Evolutionary conservation across 2,329 filamentous ascomycete genomes (phyloP), one percentile per base, ranked within the genome.

Genomic region (Monilinia laxa): DNA sequence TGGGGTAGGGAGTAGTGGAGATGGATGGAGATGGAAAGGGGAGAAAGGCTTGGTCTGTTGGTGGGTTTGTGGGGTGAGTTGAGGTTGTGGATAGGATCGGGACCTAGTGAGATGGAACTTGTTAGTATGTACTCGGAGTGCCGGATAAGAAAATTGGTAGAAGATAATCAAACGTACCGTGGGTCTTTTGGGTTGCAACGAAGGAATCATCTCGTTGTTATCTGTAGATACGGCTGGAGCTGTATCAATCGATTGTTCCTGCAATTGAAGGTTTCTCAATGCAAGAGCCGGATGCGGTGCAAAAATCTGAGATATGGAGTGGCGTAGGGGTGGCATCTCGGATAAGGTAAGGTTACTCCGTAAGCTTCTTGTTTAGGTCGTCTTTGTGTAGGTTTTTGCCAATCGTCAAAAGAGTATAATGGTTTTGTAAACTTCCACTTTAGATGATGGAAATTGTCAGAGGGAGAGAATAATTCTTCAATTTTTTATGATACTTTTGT

Each of bases 261-360:
- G 51, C 16, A 6, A 31, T 18, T 51, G 45, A 52, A 23, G 23
- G 20, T 0, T 47, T 25, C 35, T 38, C 57, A 65, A n/a, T 18
- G 47, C 49, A 38, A 54, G 54, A 14, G 64, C 64, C 18, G 64
- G 64, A 66, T 66, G 71, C 62, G 72, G 45, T 6, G 71, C 69
- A 28, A 70, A 71, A 56, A 70, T 68, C 23, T 69, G 69, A 28
- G 70, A 68, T 57, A 70, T 62, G n/a, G 69, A 71, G 23, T 67
- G 67, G 56, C 69, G 67, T 58, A 68, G 49, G n/a, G 40, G 20
- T 25, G 47, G 60, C 56, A 42, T 51, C 49, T 31, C 51, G 38
- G 42, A 42, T 54, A 53, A 47, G 42, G 16, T 35, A 38, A 4
- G 38, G 11, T 18, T 18, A 7, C 23, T 38, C 38, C 35, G 40